Conservation (phyloP, 2,329 filamentous ascomycete genomes). For the Salinomyces thailandicus region DNA sequence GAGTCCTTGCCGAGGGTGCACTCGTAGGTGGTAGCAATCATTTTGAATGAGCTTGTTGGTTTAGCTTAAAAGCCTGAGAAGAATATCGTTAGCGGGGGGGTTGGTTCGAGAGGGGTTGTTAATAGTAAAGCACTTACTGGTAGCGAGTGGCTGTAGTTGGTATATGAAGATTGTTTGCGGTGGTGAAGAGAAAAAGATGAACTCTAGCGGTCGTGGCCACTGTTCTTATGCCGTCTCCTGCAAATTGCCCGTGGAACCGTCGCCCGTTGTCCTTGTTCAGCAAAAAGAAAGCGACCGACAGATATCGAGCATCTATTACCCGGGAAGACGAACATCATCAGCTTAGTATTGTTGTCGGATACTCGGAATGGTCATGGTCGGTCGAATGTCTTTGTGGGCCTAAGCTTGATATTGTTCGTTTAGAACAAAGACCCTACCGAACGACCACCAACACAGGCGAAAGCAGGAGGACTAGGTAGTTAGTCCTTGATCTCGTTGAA, state of each 20-base stretch:
- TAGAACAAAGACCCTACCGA: background rate
- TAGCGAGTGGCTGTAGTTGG: slow-evolving; percentile 1
- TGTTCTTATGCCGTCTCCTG: background rate
- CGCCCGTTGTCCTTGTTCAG: background rate
- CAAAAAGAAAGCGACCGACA: background rate
- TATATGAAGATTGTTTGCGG: background rate
- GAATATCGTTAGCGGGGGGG: background rate
- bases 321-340: too few relatives aligned
- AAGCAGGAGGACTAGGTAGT: too few relatives aligned
- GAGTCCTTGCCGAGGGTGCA: background rate
- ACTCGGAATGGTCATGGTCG: background rate
- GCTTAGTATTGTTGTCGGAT: slow-evolving; percentile 1
- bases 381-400: background rate
- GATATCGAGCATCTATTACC: too few relatives aligned
- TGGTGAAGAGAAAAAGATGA: background rate
- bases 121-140: too few relatives aligned
- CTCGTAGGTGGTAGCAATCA: background rate
- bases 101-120: background rate
- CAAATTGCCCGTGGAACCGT: background rate
- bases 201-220: background rate
- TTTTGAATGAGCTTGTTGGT: background rate
- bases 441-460: background rate
- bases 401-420: background rate
- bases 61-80: background rate
- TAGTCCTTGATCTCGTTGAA: too few relatives aligned